Conservation (phyloP, 2,329 filamentous ascomycete genomes). For the Fusarium buharicum region DNA sequence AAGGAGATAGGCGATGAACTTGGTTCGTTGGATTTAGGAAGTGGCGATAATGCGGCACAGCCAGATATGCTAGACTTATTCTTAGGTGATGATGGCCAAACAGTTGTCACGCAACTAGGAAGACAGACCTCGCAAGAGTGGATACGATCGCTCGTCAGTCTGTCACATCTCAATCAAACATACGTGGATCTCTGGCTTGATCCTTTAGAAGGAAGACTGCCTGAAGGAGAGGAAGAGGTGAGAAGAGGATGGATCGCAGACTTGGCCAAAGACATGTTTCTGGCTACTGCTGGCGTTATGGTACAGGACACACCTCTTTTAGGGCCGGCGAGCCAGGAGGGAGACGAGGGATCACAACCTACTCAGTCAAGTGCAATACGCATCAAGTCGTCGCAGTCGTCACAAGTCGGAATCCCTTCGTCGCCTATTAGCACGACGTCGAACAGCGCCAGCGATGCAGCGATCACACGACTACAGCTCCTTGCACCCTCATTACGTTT, state of each 20-base stretch:
- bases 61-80: conserved; percentile 47
- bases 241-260: conserved; percentile 48
- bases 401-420: conserved; percentile 35
- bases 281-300: conserved; percentile 51
- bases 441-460: conserved; percentile 40
- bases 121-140: conserved; percentile 40
- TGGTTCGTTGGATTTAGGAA: conserved; percentile 1
- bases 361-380: conserved; percentile 26
- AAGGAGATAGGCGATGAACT: conserved; percentile 41
- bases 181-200: conserved; percentile 50
- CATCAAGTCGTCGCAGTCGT: conserved; percentile 44
- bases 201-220: conserved; percentile 38
- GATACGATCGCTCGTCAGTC: conserved; percentile 39
- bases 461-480: conserved; percentile 50
- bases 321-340: conserved; percentile 31
- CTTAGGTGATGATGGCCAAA: conserved; percentile 41
- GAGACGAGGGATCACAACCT: conserved; percentile 17
- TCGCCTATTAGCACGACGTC: conserved; percentile 28
- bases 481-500: conserved; percentile 48
- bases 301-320: conserved; percentile 50
- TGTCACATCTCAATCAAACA: conserved; percentile 45
- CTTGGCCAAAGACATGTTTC: conserved; percentile 49
- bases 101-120: conserved; percentile 48
- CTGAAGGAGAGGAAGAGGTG: conserved; percentile 39
- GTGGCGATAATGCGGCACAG: conserved; percentile 41